phyloP scores from a whole-genome alignment of 495 filamentous ascomycete genomes.

The Wilcoxina mikolae region DNA sequence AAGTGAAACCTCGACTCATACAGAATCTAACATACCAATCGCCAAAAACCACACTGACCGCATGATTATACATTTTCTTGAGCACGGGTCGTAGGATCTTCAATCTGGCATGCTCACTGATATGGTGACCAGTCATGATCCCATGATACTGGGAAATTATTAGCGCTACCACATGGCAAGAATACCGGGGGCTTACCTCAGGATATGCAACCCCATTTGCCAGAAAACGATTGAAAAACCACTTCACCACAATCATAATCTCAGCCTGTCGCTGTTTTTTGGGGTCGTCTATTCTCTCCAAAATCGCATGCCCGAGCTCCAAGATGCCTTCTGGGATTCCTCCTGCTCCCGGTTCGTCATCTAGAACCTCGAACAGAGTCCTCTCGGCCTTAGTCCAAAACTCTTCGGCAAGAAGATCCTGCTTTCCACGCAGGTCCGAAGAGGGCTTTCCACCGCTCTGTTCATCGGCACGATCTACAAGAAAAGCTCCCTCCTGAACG shows the following conservation, averaged over 20 bases:
- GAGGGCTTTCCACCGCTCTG: slow-evolving; percentile 27
- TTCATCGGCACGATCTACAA: slow-evolving; percentile 66
- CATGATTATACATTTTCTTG: slow-evolving; percentile 29
- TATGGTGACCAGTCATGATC: slow-evolving; percentile 79
- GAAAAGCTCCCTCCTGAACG: slow-evolving; percentile 77
- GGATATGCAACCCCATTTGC: slow-evolving; percentile 74
- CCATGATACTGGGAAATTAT: slow-evolving; percentile 49
- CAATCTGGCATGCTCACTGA: slow-evolving; percentile 75
- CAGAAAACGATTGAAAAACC: slow-evolving; percentile 81
- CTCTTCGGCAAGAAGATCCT: slow-evolving; percentile 64
- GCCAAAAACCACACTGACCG: slow-evolving; percentile 20
- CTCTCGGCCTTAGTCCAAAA: slow-evolving; percentile 76
- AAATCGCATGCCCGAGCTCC: slow-evolving; percentile 66
- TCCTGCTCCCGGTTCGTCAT: slow-evolving; percentile 54
- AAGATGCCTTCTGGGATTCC: slow-evolving; percentile 75
- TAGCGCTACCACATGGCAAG: slow-evolving; percentile 16
- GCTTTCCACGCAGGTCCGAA: slow-evolving; percentile 32
- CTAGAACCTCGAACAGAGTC: slow-evolving; percentile 70
- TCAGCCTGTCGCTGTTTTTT: slow-evolving; percentile 56
- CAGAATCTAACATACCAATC: slow-evolving; percentile 20
- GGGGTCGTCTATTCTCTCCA: slow-evolving; percentile 55
- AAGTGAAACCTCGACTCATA: neutral
- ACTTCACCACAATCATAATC: slow-evolving; percentile 71
- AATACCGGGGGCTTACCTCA: slow-evolving; percentile 44
- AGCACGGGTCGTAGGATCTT: slow-evolving; percentile 48